These are phyloP conservation scores for Neopestalotiopsis sp. DNA, from an alignment of 2,329 filamentous ascomycete genomes.

Conservation along the genomic window DNA sequence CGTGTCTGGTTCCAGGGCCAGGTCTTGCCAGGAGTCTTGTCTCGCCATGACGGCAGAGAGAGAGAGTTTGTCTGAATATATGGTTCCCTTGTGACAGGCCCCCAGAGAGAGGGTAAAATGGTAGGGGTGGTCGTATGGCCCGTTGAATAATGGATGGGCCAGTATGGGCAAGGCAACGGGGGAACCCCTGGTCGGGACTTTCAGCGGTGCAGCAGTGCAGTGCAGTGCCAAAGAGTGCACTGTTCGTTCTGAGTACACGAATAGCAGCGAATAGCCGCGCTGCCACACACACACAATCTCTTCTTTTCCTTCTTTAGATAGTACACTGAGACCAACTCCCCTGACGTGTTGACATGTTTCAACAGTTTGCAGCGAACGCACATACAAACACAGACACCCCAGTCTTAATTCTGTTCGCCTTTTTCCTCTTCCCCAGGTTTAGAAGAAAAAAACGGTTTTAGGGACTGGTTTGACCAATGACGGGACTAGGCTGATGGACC, in stretches of 20 bases:
- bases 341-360: constrained; percentile 28
- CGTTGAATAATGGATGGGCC: background rate
- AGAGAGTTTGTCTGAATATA: constrained; percentile 21
- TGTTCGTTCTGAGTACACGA: background rate
- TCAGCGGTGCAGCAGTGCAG: background rate
- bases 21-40: background rate
- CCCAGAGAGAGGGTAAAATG: background rate
- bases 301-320: constrained; percentile 24
- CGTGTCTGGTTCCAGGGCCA: constrained; percentile 62
- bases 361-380: constrained; percentile 33
- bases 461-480: background rate
- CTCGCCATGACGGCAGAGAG: constrained; percentile 12
- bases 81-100: constrained; percentile 6
- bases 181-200: background rate
- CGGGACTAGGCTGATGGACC: background rate
- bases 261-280: constrained; percentile 23
- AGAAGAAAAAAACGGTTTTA: background rate
- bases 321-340: constrained; percentile 21
- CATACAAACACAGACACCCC: background rate
- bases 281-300: constrained; percentile 5
- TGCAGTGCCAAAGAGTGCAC: background rate
- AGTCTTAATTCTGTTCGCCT: background rate
- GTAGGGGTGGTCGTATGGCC: too few relatives aligned
- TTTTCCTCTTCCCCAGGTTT: background rate
- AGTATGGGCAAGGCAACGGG: constrained; percentile 3